Percentiles rank a stretch among this genome's conserved stretches.
Conservation (phyloP, 2,329 filamentous ascomycete species). For the Talaromyces pinophilus region DNA sequence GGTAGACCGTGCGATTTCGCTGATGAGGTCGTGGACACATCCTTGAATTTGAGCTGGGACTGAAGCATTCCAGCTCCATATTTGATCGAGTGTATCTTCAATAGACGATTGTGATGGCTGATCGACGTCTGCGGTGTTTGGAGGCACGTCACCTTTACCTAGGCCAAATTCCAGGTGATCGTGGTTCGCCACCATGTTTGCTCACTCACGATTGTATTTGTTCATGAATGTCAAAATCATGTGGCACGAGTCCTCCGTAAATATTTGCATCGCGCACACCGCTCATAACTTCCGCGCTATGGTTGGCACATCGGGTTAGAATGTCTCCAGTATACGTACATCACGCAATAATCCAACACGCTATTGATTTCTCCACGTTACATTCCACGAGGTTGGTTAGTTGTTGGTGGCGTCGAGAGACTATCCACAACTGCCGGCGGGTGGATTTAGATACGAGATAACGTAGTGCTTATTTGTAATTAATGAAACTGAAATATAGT, state of each 20-base stretch:
- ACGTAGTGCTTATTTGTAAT: neutral
- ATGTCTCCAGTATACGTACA: neutral
- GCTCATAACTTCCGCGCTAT: neutral
- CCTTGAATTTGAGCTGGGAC: constrained; percentile 1
- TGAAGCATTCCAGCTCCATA: constrained; percentile 15
- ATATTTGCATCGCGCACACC: neutral
- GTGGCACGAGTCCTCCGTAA: neutral
- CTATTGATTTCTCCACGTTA: constrained; percentile 1
- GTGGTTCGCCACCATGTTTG: constrained; percentile 9
- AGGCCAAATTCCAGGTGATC: neutral
- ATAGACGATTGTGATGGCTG: neutral
- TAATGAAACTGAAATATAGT: neutral
- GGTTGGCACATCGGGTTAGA: neutral
- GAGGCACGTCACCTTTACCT: neutral
- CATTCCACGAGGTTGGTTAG: neutral
- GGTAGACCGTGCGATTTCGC: constrained; percentile 3
- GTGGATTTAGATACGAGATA: neutral
- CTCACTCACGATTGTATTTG: neutral
- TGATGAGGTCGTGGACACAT: constrained; percentile 18
- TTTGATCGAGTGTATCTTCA: constrained; percentile 11
- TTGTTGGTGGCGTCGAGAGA: neutral
- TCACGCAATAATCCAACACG: neutral
- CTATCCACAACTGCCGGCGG: neutral
- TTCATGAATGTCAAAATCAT: neutral
- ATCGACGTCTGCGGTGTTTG: neutral